A percentile compares a stretch with the other conserved stretches of the same genome.
These are phyloP conservation scores for Verticillium tricorpus DNA, from an alignment of 2,329 filamentous ascomycete species.

Conservation along the genomic window DNA sequence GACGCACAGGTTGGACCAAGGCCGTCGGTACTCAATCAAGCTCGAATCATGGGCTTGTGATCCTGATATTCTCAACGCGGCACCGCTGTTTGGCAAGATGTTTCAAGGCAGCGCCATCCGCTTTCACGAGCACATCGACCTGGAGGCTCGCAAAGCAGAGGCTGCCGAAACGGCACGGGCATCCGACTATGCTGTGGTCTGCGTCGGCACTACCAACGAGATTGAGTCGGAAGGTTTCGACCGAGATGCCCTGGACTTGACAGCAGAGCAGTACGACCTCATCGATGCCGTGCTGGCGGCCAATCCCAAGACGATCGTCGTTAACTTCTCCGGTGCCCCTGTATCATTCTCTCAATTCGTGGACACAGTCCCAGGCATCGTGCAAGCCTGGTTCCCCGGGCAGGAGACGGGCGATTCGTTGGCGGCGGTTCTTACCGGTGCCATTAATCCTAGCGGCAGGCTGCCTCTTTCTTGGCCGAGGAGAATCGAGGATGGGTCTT, in stretches of 20 bases:
- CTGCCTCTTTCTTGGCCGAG: slow-evolving; percentile 14
- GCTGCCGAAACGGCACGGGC: slow-evolving; percentile 8
- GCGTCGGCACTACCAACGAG: slow-evolving; percentile 3
- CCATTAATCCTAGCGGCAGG: slow-evolving; percentile 5
- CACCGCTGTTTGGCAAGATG: neutral
- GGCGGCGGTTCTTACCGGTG: slow-evolving; percentile 11
- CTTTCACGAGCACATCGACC: neutral
- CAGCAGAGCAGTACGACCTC: slow-evolving; percentile 7
- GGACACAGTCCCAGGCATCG: slow-evolving; percentile 2
- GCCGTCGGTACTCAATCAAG: neutral
- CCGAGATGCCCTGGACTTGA: neutral
- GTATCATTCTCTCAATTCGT: slow-evolving; percentile 16
- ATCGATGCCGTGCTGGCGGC: slow-evolving; percentile 8
- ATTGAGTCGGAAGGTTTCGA: slow-evolving; percentile 4
- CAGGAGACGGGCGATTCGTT: slow-evolving; percentile 14
- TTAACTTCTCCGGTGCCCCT: slow-evolving; percentile 12
- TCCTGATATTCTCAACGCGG: neutral
- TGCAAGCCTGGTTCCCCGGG: slow-evolving; percentile 16
- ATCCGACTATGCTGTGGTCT: slow-evolving; percentile 1
- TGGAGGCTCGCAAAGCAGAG: neutral
- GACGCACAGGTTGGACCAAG: neutral
- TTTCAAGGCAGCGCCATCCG: neutral
- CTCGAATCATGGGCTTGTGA: slow-evolving; percentile 1
- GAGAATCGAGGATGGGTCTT: slow-evolving; percentile 8
- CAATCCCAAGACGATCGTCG: slow-evolving; percentile 10